Evolutionary conservation across 2,329 filamentous ascomycete species (phyloP).

Genomic region (Fusarium oligoseptatum): DNA sequence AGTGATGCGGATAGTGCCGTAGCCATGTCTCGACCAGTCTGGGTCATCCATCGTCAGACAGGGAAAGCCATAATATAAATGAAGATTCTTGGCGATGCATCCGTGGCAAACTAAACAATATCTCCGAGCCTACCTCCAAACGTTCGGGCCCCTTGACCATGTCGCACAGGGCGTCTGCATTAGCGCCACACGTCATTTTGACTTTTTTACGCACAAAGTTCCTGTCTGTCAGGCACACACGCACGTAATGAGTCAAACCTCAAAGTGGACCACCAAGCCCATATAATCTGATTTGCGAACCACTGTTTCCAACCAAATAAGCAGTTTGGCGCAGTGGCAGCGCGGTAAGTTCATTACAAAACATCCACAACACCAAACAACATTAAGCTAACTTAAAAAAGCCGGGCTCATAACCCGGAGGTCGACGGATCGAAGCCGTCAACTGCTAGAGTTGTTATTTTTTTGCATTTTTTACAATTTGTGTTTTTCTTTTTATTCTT

Average conservation of each 20-base stretch:
- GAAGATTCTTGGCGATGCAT: not conserved
- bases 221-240: not conserved
- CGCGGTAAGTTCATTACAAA: not conserved
- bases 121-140: no score
- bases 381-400: not conserved
- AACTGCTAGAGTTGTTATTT: slow-evolving; percentile 2
- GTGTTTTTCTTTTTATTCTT: not conserved
- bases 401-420: slow-evolving; percentile 5
- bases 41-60: not conserved
- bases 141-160: not conserved
- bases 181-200: not conserved
- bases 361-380: not conserved
- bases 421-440: not conserved
- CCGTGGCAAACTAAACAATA: not conserved
- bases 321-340: slow-evolving; percentile 4
- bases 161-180: not conserved
- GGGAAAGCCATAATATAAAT: not conserved
- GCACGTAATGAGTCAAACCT: not conserved
- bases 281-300: not conserved
- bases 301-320: not conserved
- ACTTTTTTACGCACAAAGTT: not conserved
- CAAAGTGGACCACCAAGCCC: not conserved
- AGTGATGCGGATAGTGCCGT: not conserved
- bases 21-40: not conserved
- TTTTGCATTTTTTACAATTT: not conserved